Evolutionary conservation across 2,329 filamentous ascomycete species (phyloP), one percentile per base, ranked within the genome.

Genomic region (Simplicillium sp.): DNA sequence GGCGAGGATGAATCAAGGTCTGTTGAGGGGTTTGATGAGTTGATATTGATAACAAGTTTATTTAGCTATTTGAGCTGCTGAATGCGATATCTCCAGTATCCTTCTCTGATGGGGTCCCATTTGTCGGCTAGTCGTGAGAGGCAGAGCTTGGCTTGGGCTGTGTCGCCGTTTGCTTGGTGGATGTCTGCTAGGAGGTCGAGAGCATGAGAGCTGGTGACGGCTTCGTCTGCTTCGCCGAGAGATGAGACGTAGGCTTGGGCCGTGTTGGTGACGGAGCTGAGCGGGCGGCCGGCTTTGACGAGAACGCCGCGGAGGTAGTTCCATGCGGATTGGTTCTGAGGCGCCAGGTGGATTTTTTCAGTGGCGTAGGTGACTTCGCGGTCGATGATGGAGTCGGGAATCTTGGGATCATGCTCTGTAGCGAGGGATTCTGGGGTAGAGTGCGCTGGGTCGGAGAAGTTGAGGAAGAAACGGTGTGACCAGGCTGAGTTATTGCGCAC

Each of bases 401-500:
- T 68, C 37, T 69, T 60, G 3, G 68, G 62, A 50, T 82, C 78
- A 41, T 62, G 56, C 42, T 70, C 67, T 1, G 71, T 75, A 2
- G 74, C 68, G 20, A 65, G 65, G 7, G 59, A 58, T n/a, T 57
- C 66, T 4, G 62, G 53, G 0, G 73, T 78, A 11, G 67, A 64
- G 17, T 65, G 52, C 1, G 51, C 66, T 15, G 71, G 82, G 68
- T 73, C 68, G 58, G 75, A 74, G 49, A 96, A 94, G 14, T 90
- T 79, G n/a, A 97, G 60, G 60, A 90, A 95, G 71, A 92, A 97
- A 39, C 92, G 82, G 68, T 98, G 90, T 49, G 90, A 94, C 92
- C 92, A 98, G 13, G 90, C 92, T 35, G 85, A 92, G 62, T 98
- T 98, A 67, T 98, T 98, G 54, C 89, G 77, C 44, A 97, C 80